A percentile compares a stretch with the other conserved stretches of the same genome.
phyloP scores from a whole-genome alignment of 2,329 filamentous ascomycete species.

The Scedosporium aurantiacum region DNA sequence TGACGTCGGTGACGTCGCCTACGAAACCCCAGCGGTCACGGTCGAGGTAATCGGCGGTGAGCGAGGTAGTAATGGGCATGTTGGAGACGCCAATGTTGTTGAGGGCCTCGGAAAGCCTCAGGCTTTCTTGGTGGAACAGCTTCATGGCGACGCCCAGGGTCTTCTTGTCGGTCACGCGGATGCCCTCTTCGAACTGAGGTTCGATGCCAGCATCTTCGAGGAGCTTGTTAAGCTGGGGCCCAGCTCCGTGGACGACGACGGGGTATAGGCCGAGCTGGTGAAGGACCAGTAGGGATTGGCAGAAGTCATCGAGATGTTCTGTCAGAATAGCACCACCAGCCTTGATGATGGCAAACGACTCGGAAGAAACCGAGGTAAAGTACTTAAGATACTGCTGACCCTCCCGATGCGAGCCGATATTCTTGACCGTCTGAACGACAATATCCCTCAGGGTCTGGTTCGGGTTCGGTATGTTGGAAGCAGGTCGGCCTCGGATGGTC shows the following conservation, averaged over 20 bases:
- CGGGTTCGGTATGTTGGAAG: conserved; percentile 15
- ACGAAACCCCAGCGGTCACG: conserved; percentile 94
- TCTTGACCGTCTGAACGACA: conserved; percentile 59
- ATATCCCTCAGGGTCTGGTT: conserved; percentile 19
- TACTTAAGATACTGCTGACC: conserved; percentile 96
- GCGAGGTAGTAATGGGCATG: conserved; percentile 81
- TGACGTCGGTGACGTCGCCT: conserved; percentile 87
- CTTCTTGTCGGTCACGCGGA: conserved; percentile 90
- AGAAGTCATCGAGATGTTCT: conserved; percentile 85
- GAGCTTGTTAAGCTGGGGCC: conserved; percentile 87
- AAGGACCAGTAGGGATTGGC: conserved; percentile 78
- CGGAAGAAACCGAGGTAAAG: conserved; percentile 90
- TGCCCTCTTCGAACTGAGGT: conserved; percentile 92
- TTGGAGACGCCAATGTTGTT: conserved; percentile 84
- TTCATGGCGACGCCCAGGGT: conserved; percentile 83
- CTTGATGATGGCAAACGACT: conserved; percentile 98
- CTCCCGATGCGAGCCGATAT: conserved; percentile 91
- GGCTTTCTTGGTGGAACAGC: conserved; percentile 90
- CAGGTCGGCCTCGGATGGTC: conserved; percentile 10
- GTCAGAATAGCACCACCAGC: conserved; percentile 93
- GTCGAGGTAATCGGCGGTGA: conserved; percentile 88
- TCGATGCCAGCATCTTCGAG: conserved; percentile 85
- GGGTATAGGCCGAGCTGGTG: conserved; percentile 93
- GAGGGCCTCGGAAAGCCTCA: conserved; percentile 81
- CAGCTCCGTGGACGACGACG: conserved; percentile 89